Percentiles rank a stretch among this genome's conserved stretches.
phyloP scores from a whole-genome alignment of 2,329 filamentous ascomycete species.

The Blumeria hordei region DNA sequence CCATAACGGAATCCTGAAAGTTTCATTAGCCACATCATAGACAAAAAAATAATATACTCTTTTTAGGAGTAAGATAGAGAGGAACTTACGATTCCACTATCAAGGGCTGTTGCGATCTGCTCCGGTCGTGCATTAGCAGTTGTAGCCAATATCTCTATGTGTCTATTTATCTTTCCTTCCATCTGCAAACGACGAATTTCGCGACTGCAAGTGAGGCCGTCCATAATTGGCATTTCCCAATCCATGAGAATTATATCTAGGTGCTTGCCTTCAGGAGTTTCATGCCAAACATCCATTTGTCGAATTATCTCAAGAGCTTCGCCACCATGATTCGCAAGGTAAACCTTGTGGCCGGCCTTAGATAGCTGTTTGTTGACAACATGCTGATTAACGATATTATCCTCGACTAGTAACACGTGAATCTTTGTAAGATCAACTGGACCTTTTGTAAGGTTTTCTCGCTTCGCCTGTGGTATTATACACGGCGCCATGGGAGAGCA shows the following conservation, averaged over 20 bases:
- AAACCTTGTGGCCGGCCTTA: constrained; percentile 17
- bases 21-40: background rate
- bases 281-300: constrained; percentile 9
- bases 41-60: background rate
- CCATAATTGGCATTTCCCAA: constrained; percentile 53
- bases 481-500: background rate
- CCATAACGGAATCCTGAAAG: constrained; percentile 3
- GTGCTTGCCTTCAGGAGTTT: constrained; percentile 12
- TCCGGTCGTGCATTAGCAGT: constrained; percentile 13
- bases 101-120: constrained; percentile 10
- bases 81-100: constrained; percentile 7
- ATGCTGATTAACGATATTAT: constrained; percentile 35
- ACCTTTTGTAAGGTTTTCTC: background rate
- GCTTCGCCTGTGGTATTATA: background rate
- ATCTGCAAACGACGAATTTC: constrained; percentile 36
- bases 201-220: constrained; percentile 40
- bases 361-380: constrained; percentile 26
- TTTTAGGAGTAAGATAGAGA: background rate
- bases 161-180: constrained; percentile 24
- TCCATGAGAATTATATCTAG: constrained; percentile 49
- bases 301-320: constrained; percentile 25
- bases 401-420: constrained; percentile 29
- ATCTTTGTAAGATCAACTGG: constrained; percentile 5
- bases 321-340: constrained; percentile 31
- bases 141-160: constrained; percentile 16